Conservation (phyloP, 2,329 filamentous ascomycete genomes). For the Penicillium corylophilum region DNA sequence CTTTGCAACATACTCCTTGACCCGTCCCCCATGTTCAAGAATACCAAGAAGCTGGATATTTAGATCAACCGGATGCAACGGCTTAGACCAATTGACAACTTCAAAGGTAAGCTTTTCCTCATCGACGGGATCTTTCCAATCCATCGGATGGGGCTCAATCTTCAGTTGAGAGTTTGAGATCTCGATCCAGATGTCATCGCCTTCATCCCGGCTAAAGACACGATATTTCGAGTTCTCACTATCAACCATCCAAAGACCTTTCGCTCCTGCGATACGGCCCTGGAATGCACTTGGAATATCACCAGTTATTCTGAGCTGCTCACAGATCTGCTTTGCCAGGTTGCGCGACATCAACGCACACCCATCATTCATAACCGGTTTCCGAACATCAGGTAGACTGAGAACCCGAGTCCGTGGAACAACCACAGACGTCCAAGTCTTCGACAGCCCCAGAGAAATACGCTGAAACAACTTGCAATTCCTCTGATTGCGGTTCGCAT, state of each 20-base stretch:
- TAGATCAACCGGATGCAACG: conserved; percentile 46
- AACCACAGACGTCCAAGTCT: conserved; percentile 41
- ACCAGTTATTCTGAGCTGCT: conserved; percentile 40
- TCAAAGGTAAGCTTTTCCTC: conserved; percentile 57
- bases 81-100: conserved; percentile 50
- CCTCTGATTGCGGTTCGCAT: conserved; percentile 36
- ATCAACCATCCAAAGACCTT: conserved; percentile 62
- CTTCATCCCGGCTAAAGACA: conserved; percentile 4
- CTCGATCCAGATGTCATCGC: conserved; percentile 52
- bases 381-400: conserved; percentile 29
- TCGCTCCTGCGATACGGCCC: conserved; percentile 59
- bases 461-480: conserved; percentile 49
- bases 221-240: conserved; percentile 30
- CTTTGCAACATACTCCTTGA: conserved; percentile 42
- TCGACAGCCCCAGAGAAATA: conserved; percentile 44
- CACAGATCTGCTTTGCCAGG: conserved; percentile 50
- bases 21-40: conserved; percentile 52
- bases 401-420: conserved; percentile 41
- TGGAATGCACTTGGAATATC: conserved; percentile 55
- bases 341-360: conserved; percentile 56
- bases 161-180: conserved; percentile 60
- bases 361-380: conserved; percentile 50
- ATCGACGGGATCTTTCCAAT: conserved; percentile 34
- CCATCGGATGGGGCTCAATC: conserved; percentile 46
- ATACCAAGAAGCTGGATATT: conserved; percentile 58